Evolutionary conservation across 2,329 filamentous ascomycete species (phyloP), one percentile per base, ranked within the genome.

Genomic region (Phialophora chinensis): DNA sequence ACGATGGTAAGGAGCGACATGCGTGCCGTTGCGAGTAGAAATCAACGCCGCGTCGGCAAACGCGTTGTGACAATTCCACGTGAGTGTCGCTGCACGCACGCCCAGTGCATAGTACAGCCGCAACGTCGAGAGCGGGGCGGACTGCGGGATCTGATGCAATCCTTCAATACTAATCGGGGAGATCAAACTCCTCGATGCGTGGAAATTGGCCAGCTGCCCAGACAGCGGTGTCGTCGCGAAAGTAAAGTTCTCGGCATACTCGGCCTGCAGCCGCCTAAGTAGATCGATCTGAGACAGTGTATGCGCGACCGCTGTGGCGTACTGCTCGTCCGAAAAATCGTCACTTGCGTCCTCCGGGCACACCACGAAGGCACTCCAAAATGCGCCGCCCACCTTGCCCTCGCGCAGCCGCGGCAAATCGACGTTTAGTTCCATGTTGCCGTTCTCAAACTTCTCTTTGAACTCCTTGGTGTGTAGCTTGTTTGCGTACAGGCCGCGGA

Each of bases 111-210:
- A 83, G 77, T 90, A 97, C 27, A 87, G 83, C 6, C 94, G 88
- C 10, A 98, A 82, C 62, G 88, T 93, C 49, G 90, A 85, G 27
- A 89, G 82, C 0, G 88, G 75, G 17, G 80, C 71, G 4, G 78
- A 91, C 79, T 97, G 97, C 66, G 92, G 93, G 72, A 98, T 96
- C 74, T 97, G 94, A 75, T 98, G 94, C 7, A 97, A 85, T 3
- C 94, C 94, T 79, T 97, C 93, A 60, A 96, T 87, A 2, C 90
- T 91, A 3, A 94, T 80, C 0, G 91, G 91, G 0, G 91, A 93
- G 73, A 95, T 90, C 58, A 96, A 82, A 72, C 86, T 86, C 70
- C 85, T 85, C 29, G 82, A 71, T 59, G 80, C 72, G 25, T 77
- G 80, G 76, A 91, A 91, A 29, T 87, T 87, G 1, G 82, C 75